Percentiles rank a stretch among this genome's conserved stretches.
These are phyloP conservation scores for Oryza longistaminata DNA, from an alignment of 176 grass and related monocot genomes.

Conservation along the genomic window DNA sequence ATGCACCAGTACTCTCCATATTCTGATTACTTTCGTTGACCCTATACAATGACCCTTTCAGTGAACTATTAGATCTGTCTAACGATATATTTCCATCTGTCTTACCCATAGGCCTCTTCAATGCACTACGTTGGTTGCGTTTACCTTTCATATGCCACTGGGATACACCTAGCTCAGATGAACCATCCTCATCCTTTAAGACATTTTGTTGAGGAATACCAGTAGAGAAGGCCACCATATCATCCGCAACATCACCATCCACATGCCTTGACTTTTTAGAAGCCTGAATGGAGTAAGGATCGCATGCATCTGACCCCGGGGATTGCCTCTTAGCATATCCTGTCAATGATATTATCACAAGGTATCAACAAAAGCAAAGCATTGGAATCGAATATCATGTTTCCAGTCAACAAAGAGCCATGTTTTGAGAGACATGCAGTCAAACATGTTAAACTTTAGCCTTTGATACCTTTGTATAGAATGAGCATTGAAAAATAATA, in stretches of 20 bases:
- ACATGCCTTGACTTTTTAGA: slow-evolving; percentile 52
- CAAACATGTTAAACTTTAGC: not conserved
- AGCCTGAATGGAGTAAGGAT: slow-evolving; percentile 41
- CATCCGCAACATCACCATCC: slow-evolving; percentile 5
- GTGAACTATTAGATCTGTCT: slow-evolving; percentile 47
- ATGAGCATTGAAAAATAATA: not conserved
- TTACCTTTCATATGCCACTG: slow-evolving; percentile 86
- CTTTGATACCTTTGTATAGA: not conserved
- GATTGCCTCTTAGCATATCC: slow-evolving; percentile 47
- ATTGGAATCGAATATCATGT: slow-evolving; percentile 6
- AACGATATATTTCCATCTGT: slow-evolving; percentile 38
- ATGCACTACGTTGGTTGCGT: slow-evolving; percentile 64
- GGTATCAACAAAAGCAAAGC: slow-evolving; percentile 16
- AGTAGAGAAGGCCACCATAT: slow-evolving; percentile 24
- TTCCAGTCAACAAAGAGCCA: not conserved
- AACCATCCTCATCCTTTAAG: slow-evolving; percentile 43
- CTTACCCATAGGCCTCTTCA: slow-evolving; percentile 43
- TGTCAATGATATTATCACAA: slow-evolving; percentile 38
- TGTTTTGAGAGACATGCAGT: not conserved
- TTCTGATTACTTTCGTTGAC: slow-evolving; percentile 30
- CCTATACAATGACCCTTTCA: slow-evolving; percentile 25
- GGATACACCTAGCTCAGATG: slow-evolving; percentile 53
- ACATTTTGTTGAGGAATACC: slow-evolving; percentile 33
- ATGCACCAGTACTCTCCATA: slow-evolving; percentile 32
- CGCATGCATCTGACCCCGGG: slow-evolving; percentile 35